Conservation (phyloP, 306 rosid species). For the Cotoneaster glaucophyllus region DNA sequence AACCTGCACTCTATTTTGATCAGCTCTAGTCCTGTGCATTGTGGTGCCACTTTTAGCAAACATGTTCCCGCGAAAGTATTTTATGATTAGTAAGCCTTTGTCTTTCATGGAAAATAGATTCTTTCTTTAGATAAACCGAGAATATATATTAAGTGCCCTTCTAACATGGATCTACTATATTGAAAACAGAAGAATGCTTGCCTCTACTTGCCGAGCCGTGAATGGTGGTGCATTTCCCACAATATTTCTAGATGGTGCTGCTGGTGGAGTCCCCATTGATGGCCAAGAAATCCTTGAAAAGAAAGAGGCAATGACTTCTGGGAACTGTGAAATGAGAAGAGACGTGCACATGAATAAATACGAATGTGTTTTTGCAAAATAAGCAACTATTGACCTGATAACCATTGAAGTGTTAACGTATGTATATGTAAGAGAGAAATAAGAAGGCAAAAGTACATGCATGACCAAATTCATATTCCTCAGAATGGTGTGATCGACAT, state of each 20-base stretch:
- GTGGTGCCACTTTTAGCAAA: neutral
- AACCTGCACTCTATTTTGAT: neutral
- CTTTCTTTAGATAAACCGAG: too few species aligned
- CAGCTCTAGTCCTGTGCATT: neutral
- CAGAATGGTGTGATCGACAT: neutral
- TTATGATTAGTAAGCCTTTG: neutral
- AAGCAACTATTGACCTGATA: neutral
- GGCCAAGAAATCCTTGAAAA: slow-evolving; percentile 75
- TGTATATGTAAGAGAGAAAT: neutral
- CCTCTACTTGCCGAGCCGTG: slow-evolving; percentile 72
- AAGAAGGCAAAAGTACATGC: neutral
- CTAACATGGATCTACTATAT: neutral
- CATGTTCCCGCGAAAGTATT: neutral
- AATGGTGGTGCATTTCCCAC: slow-evolving; percentile 47
- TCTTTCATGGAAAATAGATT: neutral
- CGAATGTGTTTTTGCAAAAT: neutral
- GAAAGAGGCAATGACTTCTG: slow-evolving; percentile 57
- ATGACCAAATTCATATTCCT: neutral
- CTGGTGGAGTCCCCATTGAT: slow-evolving; percentile 52
- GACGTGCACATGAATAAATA: slow-evolving; percentile 3
- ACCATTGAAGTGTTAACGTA: neutral
- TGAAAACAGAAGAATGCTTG: slow-evolving; percentile 16
- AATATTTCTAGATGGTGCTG: slow-evolving; percentile 54
- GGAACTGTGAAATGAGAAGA: slow-evolving; percentile 48
- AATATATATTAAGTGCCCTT: neutral